A percentile compares a stretch with the other conserved stretches of the same genome.
Evolutionary conservation across 2,329 filamentous ascomycete genomes (phyloP).

Genomic region (Pseudonectria foliicola): DNA sequence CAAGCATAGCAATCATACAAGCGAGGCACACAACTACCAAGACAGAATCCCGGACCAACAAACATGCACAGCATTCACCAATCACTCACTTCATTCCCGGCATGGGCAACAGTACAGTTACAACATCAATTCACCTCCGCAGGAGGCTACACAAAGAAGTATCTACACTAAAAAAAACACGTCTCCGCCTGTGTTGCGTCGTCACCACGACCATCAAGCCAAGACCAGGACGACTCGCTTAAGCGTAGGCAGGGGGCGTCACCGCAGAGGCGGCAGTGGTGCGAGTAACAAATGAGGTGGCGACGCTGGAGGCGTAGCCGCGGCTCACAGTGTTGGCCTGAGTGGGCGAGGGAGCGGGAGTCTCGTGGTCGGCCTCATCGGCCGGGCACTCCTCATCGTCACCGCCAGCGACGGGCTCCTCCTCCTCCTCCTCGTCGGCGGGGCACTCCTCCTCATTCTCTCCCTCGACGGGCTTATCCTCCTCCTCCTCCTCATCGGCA

Average conservation of each 20-base stretch:
- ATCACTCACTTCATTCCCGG: too few relatives aligned
- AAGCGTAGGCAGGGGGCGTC: constrained; percentile 1
- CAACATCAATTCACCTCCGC: constrained; percentile 16
- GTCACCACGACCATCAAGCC: too few relatives aligned
- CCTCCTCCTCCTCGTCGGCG: constrained; percentile 7
- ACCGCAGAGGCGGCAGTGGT: too few relatives aligned
- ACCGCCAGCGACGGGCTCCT: constrained; percentile 5
- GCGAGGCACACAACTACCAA: too few relatives aligned
- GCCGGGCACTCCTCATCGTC: constrained; percentile 15
- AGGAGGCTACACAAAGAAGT: constrained; percentile 21
- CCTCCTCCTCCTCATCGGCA: constrained; percentile 10
- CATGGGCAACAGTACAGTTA: too few relatives aligned
- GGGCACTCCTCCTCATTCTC: constrained; percentile 8
- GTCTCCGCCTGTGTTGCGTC: not conserved
- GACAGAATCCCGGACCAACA: too few relatives aligned
- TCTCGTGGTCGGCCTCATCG: constrained; percentile 9
- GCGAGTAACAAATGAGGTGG: too few relatives aligned
- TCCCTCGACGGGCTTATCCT: not conserved
- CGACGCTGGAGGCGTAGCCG: constrained; percentile 1
- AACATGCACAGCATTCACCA: too few relatives aligned
- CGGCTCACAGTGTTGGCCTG: not conserved
- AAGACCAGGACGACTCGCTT: not conserved
- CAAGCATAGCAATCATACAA: too few relatives aligned
- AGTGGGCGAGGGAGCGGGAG: constrained; percentile 1
- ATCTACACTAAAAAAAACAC: constrained; percentile 17